Base-by-base conservation (phyloP, 176 grass and related monocot species). In the Guadua angustifolia region DNA sequence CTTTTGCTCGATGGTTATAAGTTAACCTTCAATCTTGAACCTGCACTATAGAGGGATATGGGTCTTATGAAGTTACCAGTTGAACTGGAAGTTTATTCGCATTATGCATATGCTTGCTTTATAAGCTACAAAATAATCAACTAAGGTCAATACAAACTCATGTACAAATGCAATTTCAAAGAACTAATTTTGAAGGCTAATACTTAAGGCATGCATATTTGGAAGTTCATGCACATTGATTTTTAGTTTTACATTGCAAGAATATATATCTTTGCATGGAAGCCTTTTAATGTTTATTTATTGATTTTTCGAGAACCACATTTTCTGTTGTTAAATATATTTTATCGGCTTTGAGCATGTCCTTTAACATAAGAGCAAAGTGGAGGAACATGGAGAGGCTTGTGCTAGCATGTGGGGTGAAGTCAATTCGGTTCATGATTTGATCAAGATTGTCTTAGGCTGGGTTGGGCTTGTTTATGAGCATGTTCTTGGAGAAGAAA, bases 371-470 rank as follows among this genome's bases (percentile, higher is more conserved):
- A 5, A 93, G 96, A 85, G 93, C 95, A 3, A 98, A 98, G 85
- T 88, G 95, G 83, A 93, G 95, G 69, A 98, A 98, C 85, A 98
- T 98, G 95, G 95, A 98, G 79, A 91, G 95, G 81, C 82, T 98
- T 62, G 95, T 95, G 72, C 77, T 98, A 71, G 91, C 93, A 42
- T 98, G 96, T 18, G 91, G 96, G 0, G 96, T 57, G 96, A 98
- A 82, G 89, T 93, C 69, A 92, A 95, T 87, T 98, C 96, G 47
- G 91, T 98, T 43, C 93, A 98, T 78, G 93, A 92, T 15, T 85
- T 98, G 80, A 94, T 6, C 91, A 95, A 87, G 96, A 92, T 45
- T 92, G 91, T 79, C 93, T 98, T 84, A n/a, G 96, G 96, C 69
- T 98, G 92, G 92, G 95, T 93, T 66, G 95, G 96, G 67, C 93